Conservation (phyloP, 768 basidiomycete genomes). For the Hygrocybe coccinea region DNA sequence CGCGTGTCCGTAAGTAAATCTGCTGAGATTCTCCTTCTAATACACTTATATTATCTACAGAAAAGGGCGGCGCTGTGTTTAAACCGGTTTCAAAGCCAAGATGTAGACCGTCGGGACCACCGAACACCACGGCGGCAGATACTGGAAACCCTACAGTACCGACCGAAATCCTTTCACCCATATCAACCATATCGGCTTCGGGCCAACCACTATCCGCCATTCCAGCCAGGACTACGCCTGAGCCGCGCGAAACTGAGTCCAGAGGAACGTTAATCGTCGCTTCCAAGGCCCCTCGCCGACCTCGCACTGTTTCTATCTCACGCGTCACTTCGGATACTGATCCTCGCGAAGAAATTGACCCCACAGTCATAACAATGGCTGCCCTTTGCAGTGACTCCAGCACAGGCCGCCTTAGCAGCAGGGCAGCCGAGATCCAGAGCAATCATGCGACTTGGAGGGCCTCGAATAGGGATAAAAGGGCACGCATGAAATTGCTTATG, state of each 20-base stretch:
- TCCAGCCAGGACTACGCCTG: no score
- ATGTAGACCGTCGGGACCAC: neutral
- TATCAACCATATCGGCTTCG: no score
- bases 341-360: constrained; percentile 75
- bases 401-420: constrained; percentile 73
- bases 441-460: constrained; percentile 73
- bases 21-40: neutral
- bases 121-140: no score
- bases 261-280: no score
- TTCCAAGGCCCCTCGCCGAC: neutral
- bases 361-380: constrained; percentile 82
- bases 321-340: constrained; percentile 55
- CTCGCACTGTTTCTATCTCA: constrained; percentile 47
- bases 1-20: constrained; percentile 59
- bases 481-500: constrained; percentile 55
- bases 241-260: no score
- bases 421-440: constrained; percentile 63
- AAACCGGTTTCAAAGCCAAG: constrained; percentile 55
- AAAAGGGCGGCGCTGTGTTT: constrained; percentile 69
- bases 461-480: constrained; percentile 61
- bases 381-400: constrained; percentile 72
- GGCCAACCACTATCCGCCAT: no score
- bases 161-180: neutral
- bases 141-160: neutral
- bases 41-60: constrained; percentile 32